A percentile compares a stretch with the other conserved stretches of the same genome.
Evolutionary conservation across 108 stramenopile species (phyloP).

Genomic region (Hondaea fermentalgiana): DNA sequence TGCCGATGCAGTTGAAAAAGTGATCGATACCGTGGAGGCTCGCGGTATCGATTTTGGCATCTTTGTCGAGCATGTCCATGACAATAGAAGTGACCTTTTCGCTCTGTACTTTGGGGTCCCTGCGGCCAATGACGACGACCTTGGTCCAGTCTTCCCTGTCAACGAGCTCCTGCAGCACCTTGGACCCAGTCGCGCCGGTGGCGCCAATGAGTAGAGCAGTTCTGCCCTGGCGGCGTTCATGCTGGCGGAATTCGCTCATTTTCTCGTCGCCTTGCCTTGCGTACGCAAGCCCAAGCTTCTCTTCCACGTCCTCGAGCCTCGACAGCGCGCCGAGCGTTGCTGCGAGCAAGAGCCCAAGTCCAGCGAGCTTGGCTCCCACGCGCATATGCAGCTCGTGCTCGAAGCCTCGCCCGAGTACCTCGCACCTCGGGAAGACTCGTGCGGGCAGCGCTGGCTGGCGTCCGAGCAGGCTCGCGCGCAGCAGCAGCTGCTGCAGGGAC

Average conservation of each 20-base stretch:
- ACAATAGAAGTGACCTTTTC: neutral
- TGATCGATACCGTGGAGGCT: neutral
- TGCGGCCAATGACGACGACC: neutral
- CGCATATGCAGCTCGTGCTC: too few relatives aligned
- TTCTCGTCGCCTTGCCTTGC: neutral
- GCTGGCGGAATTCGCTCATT: neutral
- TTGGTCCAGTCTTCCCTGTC: neutral
- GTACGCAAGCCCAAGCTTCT: neutral
- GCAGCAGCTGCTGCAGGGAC: too few relatives aligned
- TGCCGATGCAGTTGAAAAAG: neutral
- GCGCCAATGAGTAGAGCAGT: neutral
- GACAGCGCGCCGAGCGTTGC: neutral
- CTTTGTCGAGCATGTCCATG: neutral
- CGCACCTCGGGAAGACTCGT: too few relatives aligned
- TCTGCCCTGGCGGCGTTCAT: neutral
- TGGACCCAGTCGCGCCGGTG: neutral
- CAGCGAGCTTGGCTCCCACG: too few relatives aligned
- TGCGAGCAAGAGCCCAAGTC: neutral
- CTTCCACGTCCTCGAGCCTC: neutral
- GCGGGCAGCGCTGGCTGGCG: too few relatives aligned
- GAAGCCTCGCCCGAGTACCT: too few relatives aligned
- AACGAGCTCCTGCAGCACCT: neutral
- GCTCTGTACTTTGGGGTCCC: neutral
- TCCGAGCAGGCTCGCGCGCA: too few relatives aligned
- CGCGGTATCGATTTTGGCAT: neutral